Conservation (phyloP, 306 rosid genomes). For the Malus domestica region DNA sequence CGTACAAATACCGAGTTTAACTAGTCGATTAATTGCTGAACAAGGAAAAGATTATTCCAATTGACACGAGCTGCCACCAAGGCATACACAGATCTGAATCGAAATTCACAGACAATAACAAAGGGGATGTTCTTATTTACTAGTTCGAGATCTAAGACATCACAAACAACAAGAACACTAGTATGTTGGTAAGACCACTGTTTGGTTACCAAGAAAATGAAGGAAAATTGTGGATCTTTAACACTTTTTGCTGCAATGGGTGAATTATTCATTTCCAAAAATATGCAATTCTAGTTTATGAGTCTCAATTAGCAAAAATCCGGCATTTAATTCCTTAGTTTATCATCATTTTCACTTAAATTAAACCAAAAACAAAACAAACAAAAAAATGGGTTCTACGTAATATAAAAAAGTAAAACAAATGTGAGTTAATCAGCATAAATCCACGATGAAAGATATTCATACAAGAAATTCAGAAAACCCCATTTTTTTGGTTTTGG, state of each 20-base stretch:
- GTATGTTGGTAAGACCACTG: background rate
- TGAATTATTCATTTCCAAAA: background rate
- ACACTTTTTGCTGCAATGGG: background rate
- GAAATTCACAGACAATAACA: background rate
- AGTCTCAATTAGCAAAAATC: background rate
- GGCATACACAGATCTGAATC: background rate
- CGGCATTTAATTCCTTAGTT: background rate
- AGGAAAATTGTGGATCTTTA: background rate
- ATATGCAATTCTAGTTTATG: background rate
- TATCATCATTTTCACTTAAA: background rate
- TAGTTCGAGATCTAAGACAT: background rate
- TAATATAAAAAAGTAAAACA: background rate
- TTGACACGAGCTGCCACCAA: background rate
- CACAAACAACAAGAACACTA: background rate
- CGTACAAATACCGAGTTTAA: background rate
- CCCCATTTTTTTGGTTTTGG: background rate
- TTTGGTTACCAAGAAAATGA: background rate
- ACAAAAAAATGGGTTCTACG: background rate
- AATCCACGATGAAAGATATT: background rate
- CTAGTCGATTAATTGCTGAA: background rate
- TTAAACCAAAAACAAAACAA: background rate
- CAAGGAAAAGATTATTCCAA: background rate
- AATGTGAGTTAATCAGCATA: background rate
- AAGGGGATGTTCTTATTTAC: background rate
- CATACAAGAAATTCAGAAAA: background rate